Conservation (phyloP, 257 asterid genomes). For the Anisodus tanguticus region DNA sequence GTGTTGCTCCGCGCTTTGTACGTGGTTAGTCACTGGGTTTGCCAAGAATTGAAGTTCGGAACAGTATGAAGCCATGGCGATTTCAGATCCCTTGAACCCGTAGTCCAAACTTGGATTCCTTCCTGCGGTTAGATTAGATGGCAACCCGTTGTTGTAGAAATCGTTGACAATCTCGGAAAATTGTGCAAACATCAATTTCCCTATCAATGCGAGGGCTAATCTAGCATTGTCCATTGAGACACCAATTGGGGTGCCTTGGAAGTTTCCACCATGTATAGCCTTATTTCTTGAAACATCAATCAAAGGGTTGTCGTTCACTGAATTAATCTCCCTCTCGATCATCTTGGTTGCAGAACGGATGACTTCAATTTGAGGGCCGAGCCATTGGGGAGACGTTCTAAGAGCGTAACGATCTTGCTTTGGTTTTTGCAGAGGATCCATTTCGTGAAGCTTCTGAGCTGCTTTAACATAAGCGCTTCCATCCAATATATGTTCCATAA, state of each 20-base stretch:
- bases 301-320: conserved; percentile 61
- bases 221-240: conserved; percentile 61
- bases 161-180: conserved; percentile 58
- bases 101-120: conserved; percentile 61
- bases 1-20: conserved; percentile 62
- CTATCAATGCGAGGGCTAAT: conserved; percentile 55
- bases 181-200: conserved; percentile 57
- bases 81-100: conserved; percentile 59
- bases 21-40: conserved; percentile 59
- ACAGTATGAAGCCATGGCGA: conserved; percentile 63
- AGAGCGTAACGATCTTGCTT: conserved; percentile 63
- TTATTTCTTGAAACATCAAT: conserved; percentile 58
- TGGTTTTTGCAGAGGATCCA: conserved; percentile 57
- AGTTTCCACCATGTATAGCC: conserved; percentile 62
- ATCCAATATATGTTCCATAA: conserved; percentile 58
- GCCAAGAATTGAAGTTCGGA: conserved; percentile 61
- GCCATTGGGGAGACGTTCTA: conserved; percentile 60
- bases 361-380: conserved; percentile 61
- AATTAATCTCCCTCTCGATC: conserved; percentile 64
- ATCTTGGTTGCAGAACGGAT: conserved; percentile 56
- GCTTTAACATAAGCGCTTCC: conserved; percentile 53
- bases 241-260: conserved; percentile 63
- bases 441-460: conserved; percentile 51
- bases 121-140: conserved; percentile 55
- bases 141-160: conserved; percentile 56